These are phyloP conservation scores for Forsythia viridissima DNA, from an alignment of 257 asterid species.

Conservation along the genomic window DNA sequence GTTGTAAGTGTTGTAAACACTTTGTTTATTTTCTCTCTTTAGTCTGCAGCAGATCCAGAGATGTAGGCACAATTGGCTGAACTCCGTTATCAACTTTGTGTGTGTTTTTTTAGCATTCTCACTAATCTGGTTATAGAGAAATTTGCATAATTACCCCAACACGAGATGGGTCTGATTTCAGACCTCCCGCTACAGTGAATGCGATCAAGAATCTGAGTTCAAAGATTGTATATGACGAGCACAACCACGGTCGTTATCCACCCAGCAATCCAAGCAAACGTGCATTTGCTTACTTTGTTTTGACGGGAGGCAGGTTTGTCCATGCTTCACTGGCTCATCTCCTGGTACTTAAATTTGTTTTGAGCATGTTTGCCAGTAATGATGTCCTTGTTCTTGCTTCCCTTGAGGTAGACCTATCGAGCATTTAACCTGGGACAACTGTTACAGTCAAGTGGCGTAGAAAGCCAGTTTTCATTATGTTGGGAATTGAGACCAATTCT, in stretches of 20 bases:
- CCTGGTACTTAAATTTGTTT: slow-evolving; percentile 60
- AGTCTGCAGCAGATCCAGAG: too few species aligned
- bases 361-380: slow-evolving; percentile 56
- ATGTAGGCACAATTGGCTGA: too few species aligned
- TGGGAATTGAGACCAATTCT: too few species aligned
- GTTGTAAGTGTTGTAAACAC: too few species aligned
- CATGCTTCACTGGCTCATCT: slow-evolving; percentile 85
- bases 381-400: slow-evolving; percentile 70
- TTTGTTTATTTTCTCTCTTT: too few species aligned
- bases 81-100: too few species aligned
- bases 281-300: slow-evolving; percentile 84
- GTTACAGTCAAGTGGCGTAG: slow-evolving; percentile 83
- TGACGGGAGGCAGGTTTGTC: slow-evolving; percentile 89
- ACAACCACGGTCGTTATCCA: slow-evolving; percentile 52
- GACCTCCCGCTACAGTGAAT: too few species aligned
- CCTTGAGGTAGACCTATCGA: slow-evolving; percentile 82
- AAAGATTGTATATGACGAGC: slow-evolving; percentile 67
- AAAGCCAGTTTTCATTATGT: slow-evolving; percentile 21
- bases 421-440: slow-evolving; percentile 82
- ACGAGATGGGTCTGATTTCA: too few species aligned
- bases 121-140: too few species aligned
- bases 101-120: too few species aligned
- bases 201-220: slow-evolving; percentile 26
- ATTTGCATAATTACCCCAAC: too few species aligned
- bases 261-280: slow-evolving; percentile 61